A percentile compares a stretch with the other conserved stretches of the same genome.
phyloP scores from a whole-genome alignment of 371 early-diverging fungal genomes.

The Mortierella sp. region DNA sequence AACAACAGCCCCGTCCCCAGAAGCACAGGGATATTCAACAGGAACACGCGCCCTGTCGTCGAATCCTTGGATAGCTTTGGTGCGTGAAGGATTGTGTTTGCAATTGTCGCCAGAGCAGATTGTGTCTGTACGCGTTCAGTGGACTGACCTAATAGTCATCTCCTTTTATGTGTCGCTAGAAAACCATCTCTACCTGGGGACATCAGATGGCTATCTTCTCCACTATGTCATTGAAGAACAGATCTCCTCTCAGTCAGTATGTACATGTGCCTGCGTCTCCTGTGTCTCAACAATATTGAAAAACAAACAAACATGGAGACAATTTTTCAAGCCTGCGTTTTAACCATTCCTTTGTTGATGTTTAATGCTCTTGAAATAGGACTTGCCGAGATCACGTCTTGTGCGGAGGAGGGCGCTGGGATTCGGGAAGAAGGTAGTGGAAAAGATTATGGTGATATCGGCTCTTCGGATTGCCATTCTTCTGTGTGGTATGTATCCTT shows the following conservation, averaged over 20 bases:
- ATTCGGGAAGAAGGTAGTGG: slow-evolving; percentile 76
- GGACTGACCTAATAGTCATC: not conserved
- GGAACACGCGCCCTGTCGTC: slow-evolving; percentile 37
- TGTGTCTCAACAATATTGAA: not conserved
- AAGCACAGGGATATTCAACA: slow-evolving; percentile 45
- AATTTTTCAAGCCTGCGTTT: too few relatives aligned
- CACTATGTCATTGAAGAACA: slow-evolving; percentile 73
- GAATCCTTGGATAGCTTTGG: slow-evolving; percentile 75
- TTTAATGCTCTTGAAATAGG: slow-evolving; percentile 12
- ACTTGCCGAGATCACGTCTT: slow-evolving; percentile 63
- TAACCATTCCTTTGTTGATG: not conserved
- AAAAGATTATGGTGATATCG: slow-evolving; percentile 76
- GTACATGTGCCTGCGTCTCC: too few relatives aligned
- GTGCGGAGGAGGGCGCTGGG: slow-evolving; percentile 69
- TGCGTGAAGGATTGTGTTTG: slow-evolving; percentile 25
- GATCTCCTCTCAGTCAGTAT: slow-evolving; percentile 55
- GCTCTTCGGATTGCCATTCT: slow-evolving; percentile 81
- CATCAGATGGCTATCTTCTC: slow-evolving; percentile 79
- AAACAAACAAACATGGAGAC: not conserved
- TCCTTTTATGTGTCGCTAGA: not conserved
- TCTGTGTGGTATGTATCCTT: slow-evolving; percentile 71
- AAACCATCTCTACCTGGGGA: slow-evolving; percentile 80
- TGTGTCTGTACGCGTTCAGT: not conserved
- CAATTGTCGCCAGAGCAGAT: not conserved
- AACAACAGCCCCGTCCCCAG: slow-evolving; percentile 30